Evolutionary conservation across 352 stramenopile genomes (phyloP).

Genomic region (Saprolegnia diclina): DNA sequence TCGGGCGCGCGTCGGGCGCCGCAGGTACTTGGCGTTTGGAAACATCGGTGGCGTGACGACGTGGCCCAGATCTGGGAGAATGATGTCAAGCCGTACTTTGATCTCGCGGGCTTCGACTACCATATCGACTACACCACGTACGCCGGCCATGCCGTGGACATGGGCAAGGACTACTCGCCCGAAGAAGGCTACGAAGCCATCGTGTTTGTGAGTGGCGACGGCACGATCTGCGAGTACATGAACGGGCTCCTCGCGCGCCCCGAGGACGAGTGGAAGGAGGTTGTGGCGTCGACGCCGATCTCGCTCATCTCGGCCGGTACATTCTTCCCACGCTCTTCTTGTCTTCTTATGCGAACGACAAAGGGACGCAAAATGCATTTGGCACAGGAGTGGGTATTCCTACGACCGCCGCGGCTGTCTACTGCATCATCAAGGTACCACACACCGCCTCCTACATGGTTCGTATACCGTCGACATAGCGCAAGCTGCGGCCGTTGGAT

Average conservation of each 20-base stretch:
- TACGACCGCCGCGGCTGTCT: constrained; percentile 56
- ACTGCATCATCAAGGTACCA: constrained; percentile 64
- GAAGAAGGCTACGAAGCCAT: constrained; percentile 74
- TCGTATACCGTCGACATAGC: constrained; percentile 21
- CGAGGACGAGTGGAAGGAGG: constrained; percentile 75
- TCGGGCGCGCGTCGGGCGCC: constrained; percentile 58
- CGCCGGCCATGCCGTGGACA: constrained; percentile 63
- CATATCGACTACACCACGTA: constrained; percentile 72
- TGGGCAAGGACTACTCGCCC: constrained; percentile 59
- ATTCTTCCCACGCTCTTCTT: not conserved
- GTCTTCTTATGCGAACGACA: not conserved
- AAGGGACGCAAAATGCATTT: constrained; percentile 71
- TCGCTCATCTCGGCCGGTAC: constrained; percentile 68
- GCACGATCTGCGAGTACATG: constrained; percentile 79
- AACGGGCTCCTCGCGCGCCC: constrained; percentile 64
- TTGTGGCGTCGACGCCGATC: constrained; percentile 70
- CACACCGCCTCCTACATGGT: not conserved
- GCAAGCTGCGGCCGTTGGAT: constrained; percentile 72
- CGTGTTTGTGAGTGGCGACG: constrained; percentile 72
- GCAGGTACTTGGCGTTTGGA: too few relatives aligned
- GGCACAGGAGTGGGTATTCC: constrained; percentile 63
- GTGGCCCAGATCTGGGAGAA: constrained; percentile 48
- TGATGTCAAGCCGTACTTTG: constrained; percentile 73
- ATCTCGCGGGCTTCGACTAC: constrained; percentile 69
- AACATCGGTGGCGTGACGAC: too few relatives aligned